Base-by-base conservation (phyloP, 768 basidiomycete genomes). In the Myochromella boudieri region DNA sequence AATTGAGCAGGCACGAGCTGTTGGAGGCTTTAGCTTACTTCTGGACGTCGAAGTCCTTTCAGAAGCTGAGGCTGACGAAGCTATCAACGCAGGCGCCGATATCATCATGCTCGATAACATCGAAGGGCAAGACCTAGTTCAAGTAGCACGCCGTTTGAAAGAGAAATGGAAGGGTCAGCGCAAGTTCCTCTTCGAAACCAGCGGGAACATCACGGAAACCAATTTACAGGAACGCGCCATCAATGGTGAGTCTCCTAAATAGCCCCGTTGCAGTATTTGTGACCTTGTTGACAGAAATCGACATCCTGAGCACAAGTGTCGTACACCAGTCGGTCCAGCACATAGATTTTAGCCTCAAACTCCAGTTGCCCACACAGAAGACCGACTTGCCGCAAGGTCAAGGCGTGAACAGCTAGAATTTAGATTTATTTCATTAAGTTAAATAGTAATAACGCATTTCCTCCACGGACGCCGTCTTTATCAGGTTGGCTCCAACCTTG, bases 21-120 rank as follows among this genome's bases (percentile, higher is more conserved):
- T 94, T 15, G 92, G 92, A 12, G 95, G 95, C 8, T 97, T 98
- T 71, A 87, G 84, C 46, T 71, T 94, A 38, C 81, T 91, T 21
- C 81, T 99, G 33, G 95, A 98, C 52, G 93, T 98, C 24, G 97
- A 99, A 66, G 95, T 95, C 20, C 76, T 81, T 33, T 85, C 86
- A 5, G 86, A 92, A 67, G 85, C 75, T 15, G 95, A 97, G 64
- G 97, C 94, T 9, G 85, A 95, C 59, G 94, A 98, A 70, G 97
- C 97, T n/a, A 93, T 99, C 58, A 82, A 84, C 11, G 95, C 95
- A 5, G 97, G 97, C 3, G 94, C 91, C 20, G 91, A 97, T 64
- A 83, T 97, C 40, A 75, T 97, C 59, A 95, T 97, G 93, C 80
- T 97, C 18, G 94, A 97, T 60, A 95, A 97, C 66, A 87, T 97